Base-by-base conservation (phyloP, 2,329 filamentous ascomycete species). In the Pyricularia sp. region DNA sequence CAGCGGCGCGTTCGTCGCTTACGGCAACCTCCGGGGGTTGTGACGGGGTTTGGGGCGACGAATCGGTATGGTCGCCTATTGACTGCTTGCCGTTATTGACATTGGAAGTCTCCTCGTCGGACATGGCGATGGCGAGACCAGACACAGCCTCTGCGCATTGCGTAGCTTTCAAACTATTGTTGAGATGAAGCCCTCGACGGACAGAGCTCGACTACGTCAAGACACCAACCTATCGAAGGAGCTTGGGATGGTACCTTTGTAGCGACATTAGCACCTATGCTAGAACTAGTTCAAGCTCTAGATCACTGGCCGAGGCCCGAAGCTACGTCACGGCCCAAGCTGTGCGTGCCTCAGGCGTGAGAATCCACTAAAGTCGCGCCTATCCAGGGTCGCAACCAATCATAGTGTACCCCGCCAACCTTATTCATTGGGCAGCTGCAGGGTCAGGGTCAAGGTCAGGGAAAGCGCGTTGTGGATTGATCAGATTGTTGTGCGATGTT, bases 41-140 rank as follows among this genome's bases (percentile, higher is more conserved):
- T 31, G 59, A 14, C 17, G 26, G 59, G 23, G 17, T 63, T 30
- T 63, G 25, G 9, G 25, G 59, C 59, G 59, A 28, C 59, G 59
- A 30, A 30, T 30, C 14, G 59, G 59, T 28, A 20, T 30, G 26
- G 14, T 63, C 59, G 26, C 17, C 17, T 28, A 30, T 30, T 63
- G 25, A 63, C 14, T 61, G n/a, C 11, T 33, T 65, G 30, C 42
- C 30, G 31, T 68, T 66, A 64, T 67, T 69, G 68, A 50, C 68
- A 31, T 69, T 61, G 20, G 69, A 30, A 50, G 69, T 42, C 33
- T 42, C 66, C 69, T 64, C 70, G 68, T 71, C 67, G 26, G 68
- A 64, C 70, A 71, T 73, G 63, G 66, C 69, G 68, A 69, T 70
- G 70, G 70, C 61, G 68, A 69, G 64, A 68, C 67, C 58, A 28